Percentiles rank a stretch among this genome's conserved stretches.
These are phyloP conservation scores for Suhomyces sp. DNA, from an alignment of 805 yeast species.

Conservation along the genomic window DNA sequence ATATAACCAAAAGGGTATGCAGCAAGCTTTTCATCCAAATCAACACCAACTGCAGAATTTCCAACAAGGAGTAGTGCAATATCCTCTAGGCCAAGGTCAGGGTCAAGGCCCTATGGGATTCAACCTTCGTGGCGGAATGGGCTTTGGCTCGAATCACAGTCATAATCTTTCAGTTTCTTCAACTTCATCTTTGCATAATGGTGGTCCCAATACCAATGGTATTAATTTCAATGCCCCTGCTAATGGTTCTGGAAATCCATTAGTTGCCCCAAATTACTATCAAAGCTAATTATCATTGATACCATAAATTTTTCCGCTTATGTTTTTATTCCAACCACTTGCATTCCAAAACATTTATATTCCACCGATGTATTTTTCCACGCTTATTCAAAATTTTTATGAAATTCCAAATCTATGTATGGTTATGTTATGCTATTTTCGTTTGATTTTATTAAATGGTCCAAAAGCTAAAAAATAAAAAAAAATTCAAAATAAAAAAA, in stretches of 20 bases:
- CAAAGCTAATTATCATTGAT: neutral
- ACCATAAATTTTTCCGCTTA: neutral
- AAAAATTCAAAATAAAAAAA: neutral
- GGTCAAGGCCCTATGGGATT: neutral
- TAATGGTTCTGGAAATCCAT: neutral
- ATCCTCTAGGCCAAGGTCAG: neutral
- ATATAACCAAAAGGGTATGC: neutral
- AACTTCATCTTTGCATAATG: conserved; percentile 4
- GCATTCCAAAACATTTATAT: conserved; percentile 1
- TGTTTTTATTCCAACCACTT: neutral
- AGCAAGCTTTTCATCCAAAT: neutral
- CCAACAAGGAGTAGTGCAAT: conserved; percentile 2
- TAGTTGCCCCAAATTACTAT: conserved; percentile 2
- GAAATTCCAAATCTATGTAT: neutral
- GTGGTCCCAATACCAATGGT: neutral
- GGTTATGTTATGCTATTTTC: conserved; percentile 1
- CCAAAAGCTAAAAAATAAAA: neutral
- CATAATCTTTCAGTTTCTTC: conserved; percentile 4
- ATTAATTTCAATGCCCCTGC: neutral
- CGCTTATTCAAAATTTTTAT: neutral
- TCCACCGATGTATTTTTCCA: neutral
- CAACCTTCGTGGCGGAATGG: neutral
- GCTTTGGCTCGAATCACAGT: neutral
- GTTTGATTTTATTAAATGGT: neutral
- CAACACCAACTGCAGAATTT: neutral